Base-by-base conservation (phyloP, 352 stramenopile genomes). In the Phytophthora litchii region DNA sequence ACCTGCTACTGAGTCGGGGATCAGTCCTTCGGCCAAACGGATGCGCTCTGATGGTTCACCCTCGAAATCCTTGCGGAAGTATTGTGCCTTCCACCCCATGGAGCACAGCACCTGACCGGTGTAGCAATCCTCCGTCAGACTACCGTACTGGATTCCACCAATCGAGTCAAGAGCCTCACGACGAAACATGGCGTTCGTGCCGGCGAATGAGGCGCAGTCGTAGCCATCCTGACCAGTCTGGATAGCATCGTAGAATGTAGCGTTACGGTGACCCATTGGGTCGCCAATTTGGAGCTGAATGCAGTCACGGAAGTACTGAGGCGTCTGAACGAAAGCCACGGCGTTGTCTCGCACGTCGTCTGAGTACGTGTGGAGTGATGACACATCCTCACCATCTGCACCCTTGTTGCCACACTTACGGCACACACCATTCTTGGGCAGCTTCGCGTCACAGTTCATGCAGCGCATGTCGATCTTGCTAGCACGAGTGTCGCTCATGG, bases 21-120 rank as follows among this genome's bases (percentile, higher is more conserved):
- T 86, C 25, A 91, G 49, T 41, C 85, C 85, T 72, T 94, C 81
- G 17, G 79, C 79, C 27, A 94, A 54, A 47, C 85, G 85, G 50
- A 94, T 91, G 48, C 85, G 85, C 64, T 94, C 85, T 14, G 65
- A 74, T 19, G 58, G 67, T 41, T 94, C 83, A 10, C 85, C 85
- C 64, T 92, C 85, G 27, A 94, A 90, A 66, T 94, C 85, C 76
- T 94, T 94, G 43, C 85, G 85, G 74, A 92, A 94, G 70, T 92
- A 94, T 49, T 91, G 69, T 34, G 70, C 85, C 65, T 92, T 94
- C 85, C 85, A 94, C 36, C 85, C 85, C 83, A 89, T 89, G 7
- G 69, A 63, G 45, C 83, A 91, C 44, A 94, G 67, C 40, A 83
- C 73, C 67, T 92, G 76, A 2, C 85, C 85, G 16, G 85, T 94